These are phyloP conservation scores for Botrytis tulipae DNA, from an alignment of 2,329 filamentous ascomycete species.

Conservation along the genomic window DNA sequence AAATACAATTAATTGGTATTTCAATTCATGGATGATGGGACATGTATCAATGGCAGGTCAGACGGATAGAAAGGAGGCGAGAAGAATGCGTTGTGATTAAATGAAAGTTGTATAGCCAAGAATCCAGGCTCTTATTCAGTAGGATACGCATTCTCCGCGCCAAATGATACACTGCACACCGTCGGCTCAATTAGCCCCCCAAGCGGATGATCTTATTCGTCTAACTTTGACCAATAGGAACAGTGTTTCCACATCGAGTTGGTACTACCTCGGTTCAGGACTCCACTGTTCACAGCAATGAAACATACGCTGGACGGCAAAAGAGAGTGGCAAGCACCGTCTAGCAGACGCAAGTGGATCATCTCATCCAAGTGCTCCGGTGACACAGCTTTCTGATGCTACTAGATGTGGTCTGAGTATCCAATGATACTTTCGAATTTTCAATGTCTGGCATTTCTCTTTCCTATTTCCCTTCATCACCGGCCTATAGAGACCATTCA, in stretches of 20 bases:
- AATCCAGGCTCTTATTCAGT: neutral
- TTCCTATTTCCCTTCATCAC: neutral
- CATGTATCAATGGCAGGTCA: neutral
- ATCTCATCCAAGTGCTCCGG: neutral
- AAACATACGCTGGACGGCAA: slow-evolving; percentile 20
- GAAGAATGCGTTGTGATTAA: neutral
- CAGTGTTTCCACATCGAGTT: slow-evolving; percentile 7
- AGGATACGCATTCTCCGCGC: neutral
- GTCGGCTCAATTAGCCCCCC: neutral
- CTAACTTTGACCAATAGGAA: neutral
- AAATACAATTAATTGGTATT: neutral
- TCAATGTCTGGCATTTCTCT: neutral
- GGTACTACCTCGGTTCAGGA: neutral
- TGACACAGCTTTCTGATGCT: slow-evolving; percentile 3
- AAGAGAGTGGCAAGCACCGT: neutral
- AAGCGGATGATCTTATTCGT: neutral
- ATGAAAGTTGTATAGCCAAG: neutral
- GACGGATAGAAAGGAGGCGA: neutral
- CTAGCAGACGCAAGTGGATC: slow-evolving; percentile 17
- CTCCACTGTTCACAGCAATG: slow-evolving; percentile 18
- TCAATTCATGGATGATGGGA: neutral
- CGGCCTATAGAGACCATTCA: neutral
- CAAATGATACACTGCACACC: slow-evolving; percentile 11
- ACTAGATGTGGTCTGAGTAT: neutral
- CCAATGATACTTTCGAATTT: slow-evolving; percentile 7